Base-by-base conservation (phyloP, 2,329 filamentous ascomycete species). In the Trichoderma gracile region DNA sequence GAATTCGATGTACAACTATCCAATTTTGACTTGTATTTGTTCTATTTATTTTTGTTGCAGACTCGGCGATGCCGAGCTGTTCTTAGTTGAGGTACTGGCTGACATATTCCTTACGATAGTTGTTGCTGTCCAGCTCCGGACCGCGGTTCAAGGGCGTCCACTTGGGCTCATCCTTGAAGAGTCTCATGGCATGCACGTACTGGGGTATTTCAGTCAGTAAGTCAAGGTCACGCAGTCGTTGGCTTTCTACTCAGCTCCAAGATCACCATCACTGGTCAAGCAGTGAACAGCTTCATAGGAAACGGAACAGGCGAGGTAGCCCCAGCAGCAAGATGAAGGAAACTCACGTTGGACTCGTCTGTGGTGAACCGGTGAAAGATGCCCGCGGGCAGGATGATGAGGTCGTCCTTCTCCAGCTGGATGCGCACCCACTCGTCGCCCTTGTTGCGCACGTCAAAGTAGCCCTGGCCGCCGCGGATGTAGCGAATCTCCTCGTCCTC, bases 401-500 rank as follows among this genome's bases (percentile, higher is more conserved):
- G 80, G 79, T 99, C 95, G 71, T 88, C 82, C 80, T 95, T 95
- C 76, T 90, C 90, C 64, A 99, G 80, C 72, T 83, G 80, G 67
- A 99, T 93, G 65, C 95, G 83, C 65, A 99, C 86, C 95, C 95
- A 99, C 69, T 90, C 87, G 73, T 98, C 94, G 21, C 85, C 86
- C 76, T 90, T 82, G 73, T 87, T 89, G 55, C 95, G 83, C 3
- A 99, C 93, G 78, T 99, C 95, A 75, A 99, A 99, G 77, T 90
- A 99, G 0, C 95, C 95, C 63, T 86, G 85, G 0, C 95, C 95
- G 67, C 89, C 93, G 38, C 92, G 83, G 69, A 99, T 93, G 73
- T 97, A 99, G 54, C 95, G 84, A 69, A 99, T 99, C 83, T 99
- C 95, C 80, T 99, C 95, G 71, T 99, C 95, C 80, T 99, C 95